Evolutionary conservation across 2,329 filamentous ascomycete genomes (phyloP), one percentile per base, ranked within the genome.

Genomic region (Sordariomycetes sp.): DNA sequence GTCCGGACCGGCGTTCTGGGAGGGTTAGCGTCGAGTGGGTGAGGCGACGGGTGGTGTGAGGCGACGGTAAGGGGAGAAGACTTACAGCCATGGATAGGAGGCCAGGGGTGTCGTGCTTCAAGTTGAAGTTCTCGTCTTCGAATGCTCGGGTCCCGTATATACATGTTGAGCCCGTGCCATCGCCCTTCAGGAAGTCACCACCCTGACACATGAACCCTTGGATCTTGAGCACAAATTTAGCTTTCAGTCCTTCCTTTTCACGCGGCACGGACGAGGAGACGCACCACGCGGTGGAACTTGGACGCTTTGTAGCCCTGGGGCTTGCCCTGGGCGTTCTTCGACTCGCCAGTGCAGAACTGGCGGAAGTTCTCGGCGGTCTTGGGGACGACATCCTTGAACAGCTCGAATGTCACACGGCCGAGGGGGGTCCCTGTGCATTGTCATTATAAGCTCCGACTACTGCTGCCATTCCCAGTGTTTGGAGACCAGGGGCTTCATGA

Each of bases 171-270:
- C 94, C 94, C 1, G 90, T 95, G 56, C 94, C 94, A 71, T 97
- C 89, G 57, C 91, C 90, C 66, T 96, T 91, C 61, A 96, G 77
- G 71, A 97, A 97, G 72, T 99, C 94, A 58, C 94, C 94, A 53
- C 93, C 93, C 72, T 99, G 94, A 67, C 94, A 89, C 93, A 97
- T 97, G 76, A 97, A 97, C 67, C 89, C 88, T 74, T 89, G 89
- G 71, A 97, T 96, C 90, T 95, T 52, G 12, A 58, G 22, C 52
- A 11, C 53, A 3, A 18, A 5, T 18, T 11, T 10, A 43, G 51
- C 32, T 53, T 10, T 12, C 18, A 10, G 25, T 16, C 22, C 53
- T 16, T 56, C 53, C n/a, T 7, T 37, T 28, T n/a, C 5, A 32
- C 34, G 34, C 24, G 6, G 8, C 48, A 24, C 11, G 18, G 22